Base-by-base conservation (phyloP, 805 yeast species). In the Kodamaea kakaduensis region DNA sequence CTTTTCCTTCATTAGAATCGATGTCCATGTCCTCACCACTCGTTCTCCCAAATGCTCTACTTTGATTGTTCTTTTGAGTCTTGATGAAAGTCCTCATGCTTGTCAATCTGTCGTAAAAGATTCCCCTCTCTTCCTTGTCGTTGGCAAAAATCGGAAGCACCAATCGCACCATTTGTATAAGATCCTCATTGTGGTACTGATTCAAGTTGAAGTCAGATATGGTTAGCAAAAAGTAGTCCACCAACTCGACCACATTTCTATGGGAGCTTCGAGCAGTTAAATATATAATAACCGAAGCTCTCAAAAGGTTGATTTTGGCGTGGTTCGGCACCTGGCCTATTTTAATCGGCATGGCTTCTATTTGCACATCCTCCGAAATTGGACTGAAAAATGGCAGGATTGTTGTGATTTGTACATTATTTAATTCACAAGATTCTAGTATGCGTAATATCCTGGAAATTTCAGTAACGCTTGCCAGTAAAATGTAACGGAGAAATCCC, bases 181-280 rank as follows among this genome's bases (percentile, higher is more conserved):
- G 31, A 3, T 28, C 30, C 3, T 15, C 20, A 14, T 29, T 40
- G 13, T 45, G 51, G 18, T 35, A n/a, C 31, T 47, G 44, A 34
- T 52, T 53, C 21, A 52, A 40, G 41, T 56, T 56, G 36, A 48
- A 61, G 43, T 64, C 70, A 13, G 55, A 47, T 15, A 53, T 40
- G 1, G 52, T 26, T 24, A 47, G 40, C 9, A 45, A 32, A 17
- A 54, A 45, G 37, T 38, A 25, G 13, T 33, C 41, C 9, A 46
- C 20, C 4, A 45, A n/a, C 10, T 29, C 29, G 3, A 23, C 25
- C 17, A 14, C 28, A 10, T 29, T 29, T 1, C 15, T 26, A 6
- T 25, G 24, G 8, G 28, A 17, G 15, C 19, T 13, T 10, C 25
- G 16, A 2, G 16, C 25, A 5, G 30, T 22, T 5, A 45, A 21